Conservation (phyloP, 75 land plant genomes). For the Pinus tabuliformis region DNA sequence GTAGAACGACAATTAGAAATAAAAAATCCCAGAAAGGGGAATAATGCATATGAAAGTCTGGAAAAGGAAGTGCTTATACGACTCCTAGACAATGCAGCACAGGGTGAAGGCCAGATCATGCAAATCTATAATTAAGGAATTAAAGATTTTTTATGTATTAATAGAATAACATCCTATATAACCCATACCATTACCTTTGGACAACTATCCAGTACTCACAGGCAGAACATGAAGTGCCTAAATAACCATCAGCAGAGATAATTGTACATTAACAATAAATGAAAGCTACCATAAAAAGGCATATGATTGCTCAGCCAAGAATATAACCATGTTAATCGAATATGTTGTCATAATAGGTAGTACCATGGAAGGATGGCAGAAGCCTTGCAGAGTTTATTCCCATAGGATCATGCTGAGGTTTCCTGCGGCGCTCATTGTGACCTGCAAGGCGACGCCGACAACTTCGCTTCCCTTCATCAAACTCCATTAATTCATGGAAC, state of each 20-base stretch:
- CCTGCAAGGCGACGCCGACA: constrained; percentile 66
- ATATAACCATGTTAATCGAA: background rate
- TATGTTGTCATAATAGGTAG: background rate
- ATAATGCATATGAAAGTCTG: background rate
- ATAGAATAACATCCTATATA: background rate
- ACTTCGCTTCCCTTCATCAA: constrained; percentile 72
- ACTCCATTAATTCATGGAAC: constrained; percentile 56
- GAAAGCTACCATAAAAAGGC: background rate
- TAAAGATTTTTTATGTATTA: background rate
- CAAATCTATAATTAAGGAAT: background rate
- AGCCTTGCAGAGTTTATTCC: constrained; percentile 8
- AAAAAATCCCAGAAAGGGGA: background rate
- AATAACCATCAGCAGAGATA: constrained; percentile 1
- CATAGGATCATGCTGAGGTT: constrained; percentile 37
- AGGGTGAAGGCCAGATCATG: background rate
- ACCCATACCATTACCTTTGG: background rate
- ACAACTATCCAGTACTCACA: background rate
- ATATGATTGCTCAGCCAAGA: background rate
- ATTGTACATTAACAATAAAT: background rate
- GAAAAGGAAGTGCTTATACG: background rate
- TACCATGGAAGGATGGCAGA: constrained; percentile 10
- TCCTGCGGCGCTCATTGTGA: constrained; percentile 65
- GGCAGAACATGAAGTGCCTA: background rate
- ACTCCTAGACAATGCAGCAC: background rate
- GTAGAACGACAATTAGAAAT: background rate